These are phyloP conservation scores for Candida golubevii DNA, from an alignment of 805 yeast species.

Conservation along the genomic window DNA sequence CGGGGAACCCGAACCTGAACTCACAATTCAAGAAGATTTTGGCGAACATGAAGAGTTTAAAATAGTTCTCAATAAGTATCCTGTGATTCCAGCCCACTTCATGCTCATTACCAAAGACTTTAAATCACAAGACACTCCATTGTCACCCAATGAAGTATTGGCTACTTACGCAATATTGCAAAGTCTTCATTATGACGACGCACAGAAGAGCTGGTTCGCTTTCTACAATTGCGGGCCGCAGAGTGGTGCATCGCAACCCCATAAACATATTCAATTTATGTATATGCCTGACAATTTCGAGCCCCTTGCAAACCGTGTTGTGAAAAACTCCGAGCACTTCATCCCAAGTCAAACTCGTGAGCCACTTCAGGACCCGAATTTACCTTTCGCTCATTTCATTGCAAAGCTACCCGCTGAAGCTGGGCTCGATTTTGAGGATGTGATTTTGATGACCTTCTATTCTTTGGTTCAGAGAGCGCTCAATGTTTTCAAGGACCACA, in stretches of 20 bases:
- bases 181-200: conserved; percentile 38
- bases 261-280: conserved; percentile 87
- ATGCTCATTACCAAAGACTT: conserved; percentile 73
- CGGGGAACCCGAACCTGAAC: conserved; percentile 69
- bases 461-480: conserved; percentile 68
- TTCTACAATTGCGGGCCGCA: conserved; percentile 86
- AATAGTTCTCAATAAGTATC: conserved; percentile 80
- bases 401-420: conserved; percentile 52
- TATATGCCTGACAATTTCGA: conserved; percentile 56
- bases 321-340: conserved; percentile 44
- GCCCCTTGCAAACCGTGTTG: conserved; percentile 51
- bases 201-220: conserved; percentile 55
- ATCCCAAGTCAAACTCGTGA: conserved; percentile 51
- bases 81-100: conserved; percentile 75
- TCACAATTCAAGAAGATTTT: conserved; percentile 54
- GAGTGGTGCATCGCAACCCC: conserved; percentile 94
- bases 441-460: conserved; percentile 64
- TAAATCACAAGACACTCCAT: conserved; percentile 65
- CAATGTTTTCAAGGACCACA: conserved; percentile 57
- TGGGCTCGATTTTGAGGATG: conserved; percentile 45
- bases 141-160: conserved; percentile 65
- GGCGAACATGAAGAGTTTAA: conserved; percentile 49
- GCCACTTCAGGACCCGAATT: conserved; percentile 56
- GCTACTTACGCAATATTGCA: conserved; percentile 54
- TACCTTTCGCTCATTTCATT: conserved; percentile 79